Base-by-base conservation (phyloP, 2,329 filamentous ascomycete genomes). In the Claviceps africana region DNA sequence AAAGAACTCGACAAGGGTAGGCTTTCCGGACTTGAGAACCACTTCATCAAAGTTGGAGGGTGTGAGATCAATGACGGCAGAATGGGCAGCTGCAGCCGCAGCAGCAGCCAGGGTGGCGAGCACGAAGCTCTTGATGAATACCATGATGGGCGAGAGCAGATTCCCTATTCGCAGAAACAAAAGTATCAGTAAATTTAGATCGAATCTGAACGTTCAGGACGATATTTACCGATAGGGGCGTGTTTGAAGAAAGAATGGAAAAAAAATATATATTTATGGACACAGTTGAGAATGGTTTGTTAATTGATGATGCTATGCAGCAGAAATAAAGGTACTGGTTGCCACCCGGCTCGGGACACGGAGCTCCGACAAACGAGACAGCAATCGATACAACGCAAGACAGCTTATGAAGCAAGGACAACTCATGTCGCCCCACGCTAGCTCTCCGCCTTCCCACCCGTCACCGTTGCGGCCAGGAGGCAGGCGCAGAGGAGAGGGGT, bases 1-100 rank as follows among this genome's bases (percentile, higher is more conserved):
- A 66, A 95, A 97, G 79, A 98, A 98, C 70, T 97, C 90, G 61
- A 97, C 89, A 28, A 98, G 83, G 0, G 93, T 90, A 44, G 93
- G 91, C 75, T 95, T 97, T 70, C 89, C 89, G 46, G 87, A 91
- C 67, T 94, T 82, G 55, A 95, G 77, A 57, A 95, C 88, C 52
- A 95, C 77, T 47, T 84, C 73, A 74, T 97, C 91, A 68, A 98
- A 98, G 76, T 96, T 98, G 62, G 75, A 74, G 52, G 91, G 89
- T 55, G 86, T 82, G 56, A 98, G 83, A 69, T 97, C 91, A 61
- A 95, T 76, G 57, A 98, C 93, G 53, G 87, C 85, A 52, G 88
- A 93, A 62, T 83, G 25, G 25, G 25, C 25, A 25, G 25, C 25
- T 25, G 25, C 83, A 55, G 80, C 74, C 53, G 76, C 80, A 31